Evolutionary conservation across 2,329 filamentous ascomycete genomes (phyloP).

Genomic region (Xylariaceae sp.): DNA sequence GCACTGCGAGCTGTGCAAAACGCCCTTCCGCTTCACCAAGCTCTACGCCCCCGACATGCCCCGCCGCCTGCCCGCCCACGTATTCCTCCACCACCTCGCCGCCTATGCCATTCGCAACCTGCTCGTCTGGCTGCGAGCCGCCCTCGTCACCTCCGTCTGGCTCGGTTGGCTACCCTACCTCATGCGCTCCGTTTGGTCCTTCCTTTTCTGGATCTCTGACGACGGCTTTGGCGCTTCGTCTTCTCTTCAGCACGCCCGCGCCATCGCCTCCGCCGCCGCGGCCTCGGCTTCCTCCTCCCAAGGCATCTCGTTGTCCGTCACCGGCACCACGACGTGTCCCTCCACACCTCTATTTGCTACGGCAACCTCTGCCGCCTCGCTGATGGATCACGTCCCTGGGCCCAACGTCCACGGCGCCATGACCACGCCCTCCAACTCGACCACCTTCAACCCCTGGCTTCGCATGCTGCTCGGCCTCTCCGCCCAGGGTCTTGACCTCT

Average conservation of each 20-base stretch:
- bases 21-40: slow-evolving; percentile 95
- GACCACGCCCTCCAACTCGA: slow-evolving; percentile 31
- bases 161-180: slow-evolving; percentile 81
- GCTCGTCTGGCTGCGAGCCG: slow-evolving; percentile 72
- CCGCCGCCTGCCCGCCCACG: slow-evolving; percentile 67
- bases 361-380: slow-evolving; percentile 35
- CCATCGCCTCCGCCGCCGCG: slow-evolving; percentile 21
- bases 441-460: slow-evolving; percentile 31
- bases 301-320: slow-evolving; percentile 20
- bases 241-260: slow-evolving; percentile 27
- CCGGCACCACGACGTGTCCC: slow-evolving; percentile 34
- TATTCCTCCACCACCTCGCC: slow-evolving; percentile 76
- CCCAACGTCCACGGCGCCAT: slow-evolving; percentile 26
- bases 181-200: slow-evolving; percentile 88
- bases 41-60: slow-evolving; percentile 96
- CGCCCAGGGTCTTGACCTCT: slow-evolving; percentile 14
- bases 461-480: slow-evolving; percentile 25
- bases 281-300: slow-evolving; percentile 5
- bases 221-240: slow-evolving; percentile 51
- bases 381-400: slow-evolving; percentile 35
- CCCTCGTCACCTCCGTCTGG: slow-evolving; percentile 83
- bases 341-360: slow-evolving; percentile 36
- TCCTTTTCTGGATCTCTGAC: slow-evolving; percentile 92
- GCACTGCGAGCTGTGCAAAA: slow-evolving; percentile 99
- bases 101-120: slow-evolving; percentile 69